Evolutionary conservation across 2,329 filamentous ascomycete genomes (phyloP), one percentile per base, ranked within the genome.

Genomic region (Tolypocladium nubicola): DNA sequence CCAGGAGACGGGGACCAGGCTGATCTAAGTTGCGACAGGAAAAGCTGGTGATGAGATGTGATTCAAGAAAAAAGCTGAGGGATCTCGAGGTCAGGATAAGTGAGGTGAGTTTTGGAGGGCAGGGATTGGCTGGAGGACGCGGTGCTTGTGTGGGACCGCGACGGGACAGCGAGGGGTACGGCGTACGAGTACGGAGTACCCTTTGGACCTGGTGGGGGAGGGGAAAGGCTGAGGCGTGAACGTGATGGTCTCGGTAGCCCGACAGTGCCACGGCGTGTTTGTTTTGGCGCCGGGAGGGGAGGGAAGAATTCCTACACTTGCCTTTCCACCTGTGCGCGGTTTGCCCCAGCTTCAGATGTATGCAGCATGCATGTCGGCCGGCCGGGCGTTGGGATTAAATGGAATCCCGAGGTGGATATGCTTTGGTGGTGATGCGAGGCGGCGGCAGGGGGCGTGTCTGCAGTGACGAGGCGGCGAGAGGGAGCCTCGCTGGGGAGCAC

Each of bases 71-170:
- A 53, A 53, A 43, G 30, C 39, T 30, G 54, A 49, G n/a, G 30
- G 40, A 40, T 45, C 40, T 10, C 5, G 54, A 45, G 45, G 33
- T 49, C 50, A 35, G 40, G 43, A 41, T 40, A 16, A 50, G 16
- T 52, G 57, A 49, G 58, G 58, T 57, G 49, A 60, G 58, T 60
- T 63, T 63, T 63, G 62, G 61, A 62, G 61, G 64, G 61, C 62
- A 65, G 63, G 64, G 65, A 69, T 72, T 71, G 68, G 68, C 64
- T 65, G 63, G 61, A 60, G 62, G 62, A 59, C 64, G 62, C 62
- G 62, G 60, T 73, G 71, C 70, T 72, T 64, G 65, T 68, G 70
- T 73, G 71, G 71, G 64, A 68, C 68, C 67, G 60, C 58, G 61
- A 60, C 58, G 56, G 41, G 54, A 53, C 38, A 56, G 55, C 50